phyloP scores from a whole-genome alignment of 1,139 yeast genomes.

The Suhomyces ambrosiae region DNA sequence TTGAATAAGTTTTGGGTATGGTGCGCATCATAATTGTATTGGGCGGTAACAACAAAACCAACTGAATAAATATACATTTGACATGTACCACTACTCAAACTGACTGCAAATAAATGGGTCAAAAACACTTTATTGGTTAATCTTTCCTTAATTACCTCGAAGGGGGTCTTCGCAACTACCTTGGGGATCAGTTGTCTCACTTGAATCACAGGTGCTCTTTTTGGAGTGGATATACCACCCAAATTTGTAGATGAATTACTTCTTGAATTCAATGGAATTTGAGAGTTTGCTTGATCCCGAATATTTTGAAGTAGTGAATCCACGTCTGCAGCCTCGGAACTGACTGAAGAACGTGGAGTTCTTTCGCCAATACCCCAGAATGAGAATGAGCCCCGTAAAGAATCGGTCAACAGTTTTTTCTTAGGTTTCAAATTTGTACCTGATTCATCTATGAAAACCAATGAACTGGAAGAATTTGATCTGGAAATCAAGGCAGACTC shows the following conservation, averaged over 20 bases:
- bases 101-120: constrained; percentile 37
- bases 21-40: constrained; percentile 28
- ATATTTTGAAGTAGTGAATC: constrained; percentile 18
- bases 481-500: constrained; percentile 11
- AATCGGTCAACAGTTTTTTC: constrained; percentile 12
- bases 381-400: constrained; percentile 38
- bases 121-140: constrained; percentile 31
- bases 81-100: constrained; percentile 41
- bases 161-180: too few relatives aligned
- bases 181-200: constrained; percentile 1
- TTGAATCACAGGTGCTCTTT: constrained; percentile 2
- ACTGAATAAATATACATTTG: constrained; percentile 49
- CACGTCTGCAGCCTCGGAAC: constrained; percentile 19
- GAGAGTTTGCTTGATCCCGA: constrained; percentile 14
- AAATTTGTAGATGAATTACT: constrained; percentile 17
- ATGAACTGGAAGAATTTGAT: constrained; percentile 8
- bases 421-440: constrained; percentile 1
- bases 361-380: constrained; percentile 42
- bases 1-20: constrained; percentile 5
- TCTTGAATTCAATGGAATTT: constrained; percentile 16
- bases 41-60: constrained; percentile 49
- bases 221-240: constrained; percentile 1
- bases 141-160: constrained; percentile 27
- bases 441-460: constrained; percentile 5
- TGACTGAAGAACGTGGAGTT: constrained; percentile 28